Base-by-base conservation (phyloP, 306 rosid species). In the Pachyrhizus erosus region DNA sequence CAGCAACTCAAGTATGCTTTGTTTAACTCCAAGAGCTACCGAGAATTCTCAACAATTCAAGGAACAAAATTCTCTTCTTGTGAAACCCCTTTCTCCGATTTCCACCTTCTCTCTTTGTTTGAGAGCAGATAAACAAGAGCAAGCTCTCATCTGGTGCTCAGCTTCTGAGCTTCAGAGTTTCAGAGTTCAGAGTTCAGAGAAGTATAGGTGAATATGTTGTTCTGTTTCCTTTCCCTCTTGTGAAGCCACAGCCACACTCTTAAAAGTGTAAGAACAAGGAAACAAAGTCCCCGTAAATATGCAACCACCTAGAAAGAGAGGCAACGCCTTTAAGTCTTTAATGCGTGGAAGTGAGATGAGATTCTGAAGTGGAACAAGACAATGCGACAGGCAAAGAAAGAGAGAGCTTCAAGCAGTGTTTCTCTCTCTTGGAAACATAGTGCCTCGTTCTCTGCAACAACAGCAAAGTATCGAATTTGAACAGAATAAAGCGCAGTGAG, bases 401-500 rank as follows among this genome's bases (percentile, higher is more conserved):
- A 77, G 61, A 87, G 49, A 75, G 77, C 2, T 15, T 62, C 37
- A 3, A n/a, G 45, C 48, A 74, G 82, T 51, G 88, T 84, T 81
- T 88, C 91, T 84, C 92, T 89, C 91, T 83, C 90, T 71, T 92
- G 69, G 60, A 82, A 77, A 83, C 92, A 86, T 81, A 89, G 81
- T 54, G 66, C 92, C 99, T 95, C 93, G 94, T 89, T 93, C 97
- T 91, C 85, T 76, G 97, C 81, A 87, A 90, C 78, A 84, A 85
- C 90, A 90, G 85, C 90, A 89, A 91, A 88, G 91, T 90, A 89
- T 90, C 88, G 82, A 87, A 87, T 88, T 93, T 90, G 84, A 92
- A 92, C 89, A 89, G 92, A 87, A 76, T 88, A 93, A 93, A 96
- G 99, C 73, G 91, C 82, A 67, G 58, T 69, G 79, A 75, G 61